Evolutionary conservation across 495 filamentous ascomycete species (phyloP).

Genomic region (Aeminium ludgeri): DNA sequence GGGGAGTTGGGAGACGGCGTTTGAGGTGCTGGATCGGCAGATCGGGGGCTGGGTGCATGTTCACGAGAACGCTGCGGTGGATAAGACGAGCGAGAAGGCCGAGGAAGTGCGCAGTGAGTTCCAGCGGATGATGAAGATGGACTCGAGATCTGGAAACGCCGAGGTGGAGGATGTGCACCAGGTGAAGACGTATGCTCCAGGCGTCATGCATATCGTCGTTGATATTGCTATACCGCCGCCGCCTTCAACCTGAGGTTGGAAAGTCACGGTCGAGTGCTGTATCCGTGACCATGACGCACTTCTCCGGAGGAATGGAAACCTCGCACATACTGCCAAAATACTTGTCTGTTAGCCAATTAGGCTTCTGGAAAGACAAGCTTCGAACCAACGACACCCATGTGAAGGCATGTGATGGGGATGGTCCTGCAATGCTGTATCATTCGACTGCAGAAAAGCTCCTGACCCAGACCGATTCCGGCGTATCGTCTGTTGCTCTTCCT

Average conservation of each 20-base stretch:
- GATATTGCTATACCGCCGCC: slow-evolving; percentile 43
- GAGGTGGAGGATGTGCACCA: slow-evolving; percentile 53
- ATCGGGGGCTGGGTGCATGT: slow-evolving; percentile 59
- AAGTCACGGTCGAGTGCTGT: no score
- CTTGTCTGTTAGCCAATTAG: no score
- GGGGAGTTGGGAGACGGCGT: slow-evolving; percentile 48
- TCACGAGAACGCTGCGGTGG: slow-evolving; percentile 65
- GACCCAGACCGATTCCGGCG: no score
- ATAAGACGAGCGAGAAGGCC: slow-evolving; percentile 40
- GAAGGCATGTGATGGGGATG: no score
- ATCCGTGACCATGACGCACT: no score
- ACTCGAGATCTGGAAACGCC: slow-evolving; percentile 13
- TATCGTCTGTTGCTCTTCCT: no score
- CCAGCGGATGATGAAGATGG: slow-evolving; percentile 17
- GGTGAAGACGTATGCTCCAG: slow-evolving; percentile 88
- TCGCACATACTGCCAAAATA: no score
- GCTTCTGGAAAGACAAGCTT: no score
- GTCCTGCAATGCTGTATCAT: no score
- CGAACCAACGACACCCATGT: no score
- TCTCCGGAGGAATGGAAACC: no score
- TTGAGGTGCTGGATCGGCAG: slow-evolving; percentile 34
- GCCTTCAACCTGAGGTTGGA: not conserved
- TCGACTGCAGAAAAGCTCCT: no score
- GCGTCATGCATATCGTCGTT: slow-evolving; percentile 74
- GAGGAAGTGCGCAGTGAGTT: slow-evolving; percentile 28